Evolutionary conservation across 2,329 filamentous ascomycete species (phyloP), one percentile per base, ranked within the genome.

Genomic region (Metarhizium anisopliae): DNA sequence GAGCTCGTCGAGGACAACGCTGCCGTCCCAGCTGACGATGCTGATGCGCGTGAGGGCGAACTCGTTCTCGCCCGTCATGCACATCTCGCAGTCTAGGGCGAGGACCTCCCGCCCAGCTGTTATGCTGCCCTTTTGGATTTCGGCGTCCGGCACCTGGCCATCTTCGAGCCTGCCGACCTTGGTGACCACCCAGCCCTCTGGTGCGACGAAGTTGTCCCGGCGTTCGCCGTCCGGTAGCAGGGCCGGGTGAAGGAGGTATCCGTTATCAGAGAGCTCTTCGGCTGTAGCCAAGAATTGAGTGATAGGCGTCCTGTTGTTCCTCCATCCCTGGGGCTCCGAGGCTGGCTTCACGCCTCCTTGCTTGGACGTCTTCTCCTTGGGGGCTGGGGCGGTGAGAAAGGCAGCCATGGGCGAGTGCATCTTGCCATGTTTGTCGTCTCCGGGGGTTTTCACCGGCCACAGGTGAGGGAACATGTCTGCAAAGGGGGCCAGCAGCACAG

Each of bases 11-110:
- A 97, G 73, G 16, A 96, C 77, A 10, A 89, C 81, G 38, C 84
- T 82, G 51, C 92, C 92, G 62, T 91, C 83, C 93, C 94, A 99
- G 58, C 84, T 77, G 7, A 99, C 76, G 43, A 97, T 71, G 67
- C 91, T 96, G 67, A 97, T 87, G 56, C 94, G 85, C 2, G 94
- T 95, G 47, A 99, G 83, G 40, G 92, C 90, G 60, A 87, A 90
- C 61, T 89, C 82, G 51, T 84, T 84, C 58, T 87, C 84, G 58
- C 86, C 88, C 2, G 91, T 95, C 73, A 90, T 85, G 68, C 92
- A 96, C 94, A 99, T 99, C 72, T 99, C 94, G 72, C 94, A 99
- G 68, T 99, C 94, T 55, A 99, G 77, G 1, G 90, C 87, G 51
- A 95, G 75, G 11, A 96, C 75, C 42, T 86, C 81, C 59, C 90